Evolutionary conservation across 176 grass and related monocot genomes (phyloP).

Genomic region (Eleusine coracana): DNA sequence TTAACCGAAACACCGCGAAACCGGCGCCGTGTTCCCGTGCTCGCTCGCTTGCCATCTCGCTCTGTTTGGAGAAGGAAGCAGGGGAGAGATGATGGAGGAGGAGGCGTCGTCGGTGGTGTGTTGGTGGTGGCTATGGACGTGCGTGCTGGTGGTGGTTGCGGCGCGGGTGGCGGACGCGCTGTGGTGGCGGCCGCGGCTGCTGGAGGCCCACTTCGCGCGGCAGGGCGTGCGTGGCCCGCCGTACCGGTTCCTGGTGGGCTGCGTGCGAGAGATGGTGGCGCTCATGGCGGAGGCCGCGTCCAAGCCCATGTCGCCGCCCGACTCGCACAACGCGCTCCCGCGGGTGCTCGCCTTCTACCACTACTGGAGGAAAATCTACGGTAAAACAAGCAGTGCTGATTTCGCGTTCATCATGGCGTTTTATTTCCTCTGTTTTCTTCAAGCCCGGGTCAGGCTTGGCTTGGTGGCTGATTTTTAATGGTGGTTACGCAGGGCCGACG

Average conservation of each 20-base stretch:
- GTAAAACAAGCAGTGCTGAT: conserved; percentile 26
- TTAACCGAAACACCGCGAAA: conserved; percentile 2
- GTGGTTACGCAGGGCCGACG: conserved; percentile 52
- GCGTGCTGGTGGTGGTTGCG: conserved; percentile 47
- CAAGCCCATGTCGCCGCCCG: conserved; percentile 61
- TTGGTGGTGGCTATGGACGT: conserved; percentile 38
- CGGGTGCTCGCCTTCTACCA: conserved; percentile 89
- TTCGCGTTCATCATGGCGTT: not conserved
- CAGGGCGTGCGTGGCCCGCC: conserved; percentile 77
- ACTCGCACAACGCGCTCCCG: conserved; percentile 68
- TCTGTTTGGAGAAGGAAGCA: not conserved
- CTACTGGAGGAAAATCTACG: conserved; percentile 88
- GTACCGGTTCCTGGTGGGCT: conserved; percentile 76
- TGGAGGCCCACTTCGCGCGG: conserved; percentile 72
- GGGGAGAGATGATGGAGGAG: not conserved
- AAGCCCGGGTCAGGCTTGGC: no score
- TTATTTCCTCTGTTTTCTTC: not conserved
- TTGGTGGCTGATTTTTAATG: not conserved
- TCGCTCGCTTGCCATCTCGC: conserved; percentile 11
- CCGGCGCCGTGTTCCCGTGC: conserved; percentile 19
- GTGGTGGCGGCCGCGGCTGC: conserved; percentile 72
- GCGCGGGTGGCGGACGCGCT: conserved; percentile 61
- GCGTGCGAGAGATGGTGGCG: conserved; percentile 78
- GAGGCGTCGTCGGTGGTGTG: not conserved
- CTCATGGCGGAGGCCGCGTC: conserved; percentile 70